A percentile compares a stretch with the other conserved stretches of the same genome.
phyloP scores from a whole-genome alignment of 78 protist species.

The Pigoraptor vietnamica region DNA sequence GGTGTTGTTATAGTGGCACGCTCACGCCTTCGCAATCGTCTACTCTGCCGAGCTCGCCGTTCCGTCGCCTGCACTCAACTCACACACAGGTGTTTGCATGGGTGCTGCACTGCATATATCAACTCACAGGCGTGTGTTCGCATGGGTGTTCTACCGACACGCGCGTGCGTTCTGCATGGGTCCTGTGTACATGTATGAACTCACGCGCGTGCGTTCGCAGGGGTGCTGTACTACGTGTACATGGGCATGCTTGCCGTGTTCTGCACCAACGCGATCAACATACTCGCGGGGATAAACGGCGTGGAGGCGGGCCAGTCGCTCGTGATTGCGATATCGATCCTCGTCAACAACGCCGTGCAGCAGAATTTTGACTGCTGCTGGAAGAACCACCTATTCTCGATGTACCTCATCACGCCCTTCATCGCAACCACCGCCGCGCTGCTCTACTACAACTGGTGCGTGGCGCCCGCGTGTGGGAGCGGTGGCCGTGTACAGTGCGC shows the following conservation, averaged over 20 bases:
- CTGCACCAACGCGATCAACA: slow-evolving; percentile 95
- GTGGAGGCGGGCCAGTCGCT: slow-evolving; percentile 92
- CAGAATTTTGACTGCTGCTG: not conserved
- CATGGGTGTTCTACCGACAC: too few relatives aligned
- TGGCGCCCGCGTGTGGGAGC: too few relatives aligned
- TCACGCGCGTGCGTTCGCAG: too few relatives aligned
- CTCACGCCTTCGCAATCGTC: too few relatives aligned
- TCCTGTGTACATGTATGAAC: too few relatives aligned
- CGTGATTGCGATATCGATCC: slow-evolving; percentile 33
- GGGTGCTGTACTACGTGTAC: slow-evolving; percentile 76
- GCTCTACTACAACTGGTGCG: slow-evolving; percentile 68
- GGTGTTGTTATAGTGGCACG: too few relatives aligned
- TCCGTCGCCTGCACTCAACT: not conserved
- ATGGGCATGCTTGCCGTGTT: slow-evolving; percentile 79
- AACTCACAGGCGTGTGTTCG: too few relatives aligned
- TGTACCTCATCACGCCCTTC: slow-evolving; percentile 71
- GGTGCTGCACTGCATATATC: too few relatives aligned
- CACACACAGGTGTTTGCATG: too few relatives aligned
- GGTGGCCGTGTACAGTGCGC: too few relatives aligned
- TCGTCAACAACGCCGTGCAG: slow-evolving; percentile 58
- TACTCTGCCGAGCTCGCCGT: too few relatives aligned
- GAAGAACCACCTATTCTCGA: slow-evolving; percentile 46
- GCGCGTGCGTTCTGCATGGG: too few relatives aligned
- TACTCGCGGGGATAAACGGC: slow-evolving; percentile 91
- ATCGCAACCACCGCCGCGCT: slow-evolving; percentile 66